Base-by-base conservation (phyloP, 179 eudicot species). In the Sideroxylon spinosum region DNA sequence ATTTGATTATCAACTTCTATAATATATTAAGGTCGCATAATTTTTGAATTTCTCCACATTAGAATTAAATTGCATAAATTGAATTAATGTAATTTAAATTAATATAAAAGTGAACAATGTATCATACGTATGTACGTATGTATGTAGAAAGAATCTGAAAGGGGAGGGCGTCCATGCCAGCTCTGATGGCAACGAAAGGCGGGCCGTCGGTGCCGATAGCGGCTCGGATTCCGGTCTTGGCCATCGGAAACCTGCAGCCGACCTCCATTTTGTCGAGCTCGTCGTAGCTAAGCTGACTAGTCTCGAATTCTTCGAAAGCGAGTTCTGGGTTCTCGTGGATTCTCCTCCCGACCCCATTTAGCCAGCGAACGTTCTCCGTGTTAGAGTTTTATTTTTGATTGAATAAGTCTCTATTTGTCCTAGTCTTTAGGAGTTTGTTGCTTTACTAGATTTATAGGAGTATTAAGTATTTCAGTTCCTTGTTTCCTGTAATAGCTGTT, bases 161-260 rank as follows among this genome's bases (percentile, higher is more conserved):
- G 53, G 88, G 80, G 49, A 87, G 73, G 74, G 90, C 90, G 81
- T 87, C 90, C 90, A 87, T 87, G 83, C 85, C 90, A 32, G 90
- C 88, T 76, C 90, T 83, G 8, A 85, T 17, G 57, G 90, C 86
- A n/a, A 87, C 86, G 83, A 87, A 85, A 14, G 90, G 90, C 7
- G 88, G 86, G 9, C 79, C 74, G 23, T 88, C 88, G 17, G 84
- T 76, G 17, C 88, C 90, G 76, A 87, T 83, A 76, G 76, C 85
- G 65, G 83, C 86, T 10, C 79, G 82, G 9, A 87, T 48, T 55
- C 90, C 88, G 62, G 90, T 85, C 26, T 78, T 83, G 37, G 88
- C 90, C 37, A 85, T 57, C 8, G 90, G 90, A 75, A 83, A 59
- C 48, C 79, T 85, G 60, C 83, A 87, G 6, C 72, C 63, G 20